Evolutionary conservation across 2,329 filamentous ascomycete species (phyloP), one percentile per base, ranked within the genome.

Genomic region (Reticulascus tulasneorum): DNA sequence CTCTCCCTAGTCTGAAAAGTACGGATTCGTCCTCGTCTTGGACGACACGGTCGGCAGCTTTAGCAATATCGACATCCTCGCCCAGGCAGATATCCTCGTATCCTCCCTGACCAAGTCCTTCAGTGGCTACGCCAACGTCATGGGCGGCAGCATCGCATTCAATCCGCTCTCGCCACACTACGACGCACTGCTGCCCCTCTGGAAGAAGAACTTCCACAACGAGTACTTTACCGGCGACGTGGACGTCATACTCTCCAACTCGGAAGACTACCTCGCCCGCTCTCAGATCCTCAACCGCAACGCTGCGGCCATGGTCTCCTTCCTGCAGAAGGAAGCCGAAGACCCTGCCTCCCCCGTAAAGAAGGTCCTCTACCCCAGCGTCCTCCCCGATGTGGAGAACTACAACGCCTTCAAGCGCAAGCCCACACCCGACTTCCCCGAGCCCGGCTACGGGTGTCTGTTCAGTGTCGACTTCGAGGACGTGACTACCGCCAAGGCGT

Each of bases 81-180:
- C 54, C 6, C 55, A 62, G 0, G 65, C 67, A 2, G 74, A 80
- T 44, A 51, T 76, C 1, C 42, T 80, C 20, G 45, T 74, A 12
- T 69, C 69, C 0, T 72, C 66, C 17, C 58, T 79, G 12, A 79
- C 74, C n/a, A 80, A 80, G 52, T 64, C 66, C 2, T 79, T 82
- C 48, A 75, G 60, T 41, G 77, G 77, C 12, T 68, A 68, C 40
- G 64, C 73, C 16, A 66, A 81, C 46, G 68, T 73, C 30, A 69
- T 79, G 59, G 73, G 59, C 22, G 75, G 69, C n/a, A 68, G 65
- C 33, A 47, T 64, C 13, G 60, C 69, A 25, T 58, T 78, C 25
- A 74, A 73, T 47, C 71, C 71, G 0, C 47, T 60, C 4, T 71
- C 67, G 1, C 43, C 50, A 3, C 55, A 63, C 35, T 67, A 75